Conservation (phyloP, 2,329 filamentous ascomycete species). For the Trichoderma harzianum region DNA sequence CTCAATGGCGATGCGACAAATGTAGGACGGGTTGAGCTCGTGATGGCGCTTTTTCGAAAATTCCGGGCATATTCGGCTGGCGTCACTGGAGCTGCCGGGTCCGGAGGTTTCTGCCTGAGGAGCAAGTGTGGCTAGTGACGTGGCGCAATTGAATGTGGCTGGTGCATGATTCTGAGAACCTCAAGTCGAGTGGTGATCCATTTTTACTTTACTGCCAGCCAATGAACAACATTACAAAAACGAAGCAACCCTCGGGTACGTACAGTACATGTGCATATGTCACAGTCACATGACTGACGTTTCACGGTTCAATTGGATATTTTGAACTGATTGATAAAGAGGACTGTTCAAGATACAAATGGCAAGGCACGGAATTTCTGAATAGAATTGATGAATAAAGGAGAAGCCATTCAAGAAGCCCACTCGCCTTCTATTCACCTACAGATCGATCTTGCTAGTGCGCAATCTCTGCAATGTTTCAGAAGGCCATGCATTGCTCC, state of each 20-base stretch:
- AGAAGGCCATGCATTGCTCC: neutral
- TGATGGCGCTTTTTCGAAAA: slow-evolving; percentile 32
- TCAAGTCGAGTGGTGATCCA: neutral
- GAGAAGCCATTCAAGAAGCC: neutral
- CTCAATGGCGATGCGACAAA: slow-evolving; percentile 35
- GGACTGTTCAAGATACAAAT: neutral
- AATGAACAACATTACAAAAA: too few relatives aligned
- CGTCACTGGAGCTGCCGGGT: slow-evolving; percentile 29
- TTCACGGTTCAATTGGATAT: neutral
- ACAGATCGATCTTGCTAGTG: neutral
- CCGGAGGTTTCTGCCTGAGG: slow-evolving; percentile 33
- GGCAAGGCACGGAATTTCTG: neutral
- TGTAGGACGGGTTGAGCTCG: slow-evolving; percentile 28
- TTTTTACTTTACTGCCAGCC: too few relatives aligned
- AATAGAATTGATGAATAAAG: neutral
- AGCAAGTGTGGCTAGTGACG: neutral
- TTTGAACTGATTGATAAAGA: neutral
- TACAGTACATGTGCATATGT: neutral
- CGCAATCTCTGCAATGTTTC: slow-evolving; percentile 1
- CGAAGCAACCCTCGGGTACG: neutral
- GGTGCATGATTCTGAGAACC: neutral
- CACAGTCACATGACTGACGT: neutral
- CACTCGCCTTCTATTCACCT: neutral
- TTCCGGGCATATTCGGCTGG: slow-evolving; percentile 35
- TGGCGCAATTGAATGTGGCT: slow-evolving; percentile 6